Base-by-base conservation (phyloP, 169 alveolate genomes). In the Plasmodium knowlesi region DNA sequence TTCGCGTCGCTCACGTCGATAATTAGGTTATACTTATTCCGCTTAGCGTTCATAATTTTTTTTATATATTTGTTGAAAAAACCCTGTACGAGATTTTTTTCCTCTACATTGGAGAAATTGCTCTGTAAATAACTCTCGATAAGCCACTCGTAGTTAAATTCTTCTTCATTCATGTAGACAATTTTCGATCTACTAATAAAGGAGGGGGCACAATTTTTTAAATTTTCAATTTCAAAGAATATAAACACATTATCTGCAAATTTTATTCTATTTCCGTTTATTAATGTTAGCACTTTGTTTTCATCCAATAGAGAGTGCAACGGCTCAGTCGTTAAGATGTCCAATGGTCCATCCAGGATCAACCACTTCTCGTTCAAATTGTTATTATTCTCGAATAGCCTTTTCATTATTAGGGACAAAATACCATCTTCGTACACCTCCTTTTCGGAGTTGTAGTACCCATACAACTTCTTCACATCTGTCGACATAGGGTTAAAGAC, bases 301-400 rank as follows among this genome's bases (percentile, higher is more conserved):
- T 99, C 99, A 95, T 99, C 99, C 72, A 99, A 96, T 5, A 99
- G 99, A 4, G 99, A 98, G 97, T 99, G 99, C 78, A 99, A 97
- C 72, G 98, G 99, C 95, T 99, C 99, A 25, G 99, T 99, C 99
- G 99, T 99, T 82, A 99, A 99, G 14, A 99, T 99, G 86, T 99
- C 99, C 10, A 99, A 98, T 82, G 99, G 99, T 3, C 99, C 99
- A 95, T 99, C 99, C 93, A 99, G 98, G 67, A 99, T 98, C 76
- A 99, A 98, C 99, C 99, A 98, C 93, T 98, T 99, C 78, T 99
- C 97, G 72, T 97, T 97, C 12, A 95, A 84, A 54, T 96, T 73
- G 86, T 70, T 91, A 67, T 19, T 67, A 54, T 91, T 82, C 74
- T 91, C 95, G 74, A 91, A 91, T 37, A 91, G 50, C 67, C 39